Evolutionary conservation across 257 asterid genomes (phyloP).

Genomic region (Ehretia macrophylla): DNA sequence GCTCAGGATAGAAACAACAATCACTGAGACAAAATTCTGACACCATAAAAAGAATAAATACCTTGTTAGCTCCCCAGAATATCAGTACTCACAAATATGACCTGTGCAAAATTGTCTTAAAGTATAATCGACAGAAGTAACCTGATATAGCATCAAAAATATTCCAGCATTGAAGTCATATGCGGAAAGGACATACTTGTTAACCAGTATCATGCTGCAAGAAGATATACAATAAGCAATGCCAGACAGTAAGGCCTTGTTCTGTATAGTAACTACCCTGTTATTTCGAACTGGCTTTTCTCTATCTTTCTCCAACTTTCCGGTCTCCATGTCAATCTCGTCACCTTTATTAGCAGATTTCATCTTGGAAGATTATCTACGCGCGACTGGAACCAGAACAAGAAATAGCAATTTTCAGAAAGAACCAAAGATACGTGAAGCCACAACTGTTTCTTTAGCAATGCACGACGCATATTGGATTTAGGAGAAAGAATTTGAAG

Average conservation of each 20-base stretch:
- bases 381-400: constrained; percentile 14
- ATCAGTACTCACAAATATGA: neutral
- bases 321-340: constrained; percentile 63
- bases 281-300: constrained; percentile 42
- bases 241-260: constrained; percentile 79
- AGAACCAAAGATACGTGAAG: neutral
- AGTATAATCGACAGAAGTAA: constrained; percentile 20
- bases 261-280: constrained; percentile 33
- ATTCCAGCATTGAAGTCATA: constrained; percentile 86
- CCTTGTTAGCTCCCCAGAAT: constrained; percentile 6
- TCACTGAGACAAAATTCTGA: constrained; percentile 88
- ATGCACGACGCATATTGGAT: neutral
- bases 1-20: constrained; percentile 53
- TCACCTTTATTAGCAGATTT: constrained; percentile 37
- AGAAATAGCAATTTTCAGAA: constrained; percentile 1
- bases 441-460: too few species aligned
- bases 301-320: constrained; percentile 44
- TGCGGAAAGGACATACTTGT: constrained; percentile 89
- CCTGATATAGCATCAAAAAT: constrained; percentile 96
- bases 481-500: neutral
- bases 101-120: neutral
- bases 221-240: constrained; percentile 82
- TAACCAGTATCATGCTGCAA: constrained; percentile 85
- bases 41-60: constrained; percentile 14
- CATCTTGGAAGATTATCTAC: constrained; percentile 47